These are phyloP conservation scores for Pyrenophora seminiperda DNA, from an alignment of 2,329 filamentous ascomycete species.

Conservation along the genomic window DNA sequence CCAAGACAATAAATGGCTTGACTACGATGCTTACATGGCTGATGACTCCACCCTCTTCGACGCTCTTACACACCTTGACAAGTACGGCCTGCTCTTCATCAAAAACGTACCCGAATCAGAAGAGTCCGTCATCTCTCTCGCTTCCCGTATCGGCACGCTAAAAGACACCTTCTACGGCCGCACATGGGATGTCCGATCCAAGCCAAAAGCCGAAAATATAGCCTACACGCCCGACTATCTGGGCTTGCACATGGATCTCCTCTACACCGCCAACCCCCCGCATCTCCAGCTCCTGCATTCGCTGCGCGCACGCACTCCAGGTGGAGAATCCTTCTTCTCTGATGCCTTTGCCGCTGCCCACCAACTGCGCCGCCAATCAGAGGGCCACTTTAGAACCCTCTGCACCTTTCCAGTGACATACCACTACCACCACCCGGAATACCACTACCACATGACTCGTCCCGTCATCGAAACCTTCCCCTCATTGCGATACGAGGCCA, in stretches of 20 bases:
- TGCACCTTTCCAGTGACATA: conserved; percentile 59
- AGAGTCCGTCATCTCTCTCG: conserved; percentile 69
- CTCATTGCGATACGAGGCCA: conserved; percentile 35
- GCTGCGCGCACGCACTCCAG: conserved; percentile 75
- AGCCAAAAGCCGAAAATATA: conserved; percentile 85
- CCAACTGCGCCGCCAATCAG: conserved; percentile 38
- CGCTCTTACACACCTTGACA: conserved; percentile 66
- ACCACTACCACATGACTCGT: conserved; percentile 65
- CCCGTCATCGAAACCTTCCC: conserved; percentile 59
- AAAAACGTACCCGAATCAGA: conserved; percentile 72
- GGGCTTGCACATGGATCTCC: conserved; percentile 89
- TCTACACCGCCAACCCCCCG: conserved; percentile 82
- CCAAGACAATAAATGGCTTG: conserved; percentile 61
- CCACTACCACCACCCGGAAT: conserved; percentile 67
- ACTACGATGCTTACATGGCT: conserved; percentile 74
- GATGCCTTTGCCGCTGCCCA: conserved; percentile 70
- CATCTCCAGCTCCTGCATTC: conserved; percentile 89
- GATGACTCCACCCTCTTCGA: conserved; percentile 62
- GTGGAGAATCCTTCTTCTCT: conserved; percentile 85
- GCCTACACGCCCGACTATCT: conserved; percentile 82
- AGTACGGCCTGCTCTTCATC: conserved; percentile 77
- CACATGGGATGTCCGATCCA: conserved; percentile 86
- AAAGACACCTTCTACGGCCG: conserved; percentile 89
- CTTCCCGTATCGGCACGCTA: conserved; percentile 73
- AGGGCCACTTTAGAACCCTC: conserved; percentile 50